A percentile compares a stretch with the other conserved stretches of the same genome.
phyloP scores from a whole-genome alignment of 2,329 filamentous ascomycete species.

The Penicillium oxalicum region DNA sequence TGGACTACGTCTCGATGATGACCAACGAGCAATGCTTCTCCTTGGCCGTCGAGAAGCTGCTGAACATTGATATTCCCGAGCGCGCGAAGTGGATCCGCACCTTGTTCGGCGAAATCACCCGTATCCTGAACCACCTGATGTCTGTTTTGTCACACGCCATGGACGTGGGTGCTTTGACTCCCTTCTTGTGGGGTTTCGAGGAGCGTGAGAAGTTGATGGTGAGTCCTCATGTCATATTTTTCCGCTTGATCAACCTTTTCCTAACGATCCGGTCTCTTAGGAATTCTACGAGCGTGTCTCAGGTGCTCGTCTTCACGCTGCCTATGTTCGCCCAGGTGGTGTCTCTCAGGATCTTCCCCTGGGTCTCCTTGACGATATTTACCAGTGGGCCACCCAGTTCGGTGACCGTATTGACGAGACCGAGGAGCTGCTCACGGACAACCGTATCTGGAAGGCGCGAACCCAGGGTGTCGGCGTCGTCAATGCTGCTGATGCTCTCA shows the following conservation, averaged over 20 bases:
- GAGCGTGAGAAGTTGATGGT: conserved; percentile 99
- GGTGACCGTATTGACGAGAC: conserved; percentile 98
- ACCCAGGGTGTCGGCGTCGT: conserved; percentile 90
- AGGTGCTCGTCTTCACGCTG: conserved; percentile 91
- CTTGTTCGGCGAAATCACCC: conserved; percentile 89
- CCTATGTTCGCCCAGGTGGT: conserved; percentile 93
- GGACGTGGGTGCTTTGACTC: conserved; percentile 96
- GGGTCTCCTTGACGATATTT: conserved; percentile 95
- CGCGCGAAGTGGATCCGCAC: conserved; percentile 96
- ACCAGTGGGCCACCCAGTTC: conserved; percentile 99
- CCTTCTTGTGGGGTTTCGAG: conserved; percentile 99
- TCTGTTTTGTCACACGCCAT: conserved; percentile 94
- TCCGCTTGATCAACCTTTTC: neutral
- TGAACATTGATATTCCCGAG: conserved; percentile 93
- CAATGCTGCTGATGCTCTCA: conserved; percentile 85
- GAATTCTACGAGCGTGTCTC: conserved; percentile 99
- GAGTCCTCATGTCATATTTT: conserved; percentile 30
- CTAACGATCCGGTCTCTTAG: conserved; percentile 44
- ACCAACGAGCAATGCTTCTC: conserved; percentile 98
- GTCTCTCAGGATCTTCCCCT: conserved; percentile 92
- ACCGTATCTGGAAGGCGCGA: conserved; percentile 97
- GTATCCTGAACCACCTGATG: conserved; percentile 96
- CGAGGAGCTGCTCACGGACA: conserved; percentile 96
- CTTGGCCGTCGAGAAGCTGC: conserved; percentile 91
- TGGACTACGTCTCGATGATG: conserved; percentile 99